These are phyloP conservation scores for Wilcoxina mikolae DNA, from an alignment of 495 filamentous ascomycete species.

Conservation along the genomic window DNA sequence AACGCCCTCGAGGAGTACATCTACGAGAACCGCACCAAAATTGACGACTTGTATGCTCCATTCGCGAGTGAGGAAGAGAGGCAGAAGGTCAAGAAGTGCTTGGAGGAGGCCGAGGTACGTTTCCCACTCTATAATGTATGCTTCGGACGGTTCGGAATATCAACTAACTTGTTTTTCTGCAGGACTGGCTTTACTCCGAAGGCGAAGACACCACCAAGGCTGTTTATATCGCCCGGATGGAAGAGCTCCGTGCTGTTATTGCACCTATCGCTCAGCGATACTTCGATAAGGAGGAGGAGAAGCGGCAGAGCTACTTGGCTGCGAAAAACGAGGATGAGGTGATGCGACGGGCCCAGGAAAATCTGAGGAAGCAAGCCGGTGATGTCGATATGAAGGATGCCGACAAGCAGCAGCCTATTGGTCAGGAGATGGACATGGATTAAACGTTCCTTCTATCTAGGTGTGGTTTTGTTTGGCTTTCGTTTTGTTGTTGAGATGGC, in stretches of 20 bases:
- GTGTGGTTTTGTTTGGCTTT: not conserved
- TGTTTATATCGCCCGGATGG: conserved; percentile 82
- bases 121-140: conserved; percentile 17
- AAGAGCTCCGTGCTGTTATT: conserved; percentile 80
- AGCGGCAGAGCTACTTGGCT: conserved; percentile 62
- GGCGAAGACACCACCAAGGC: conserved; percentile 92
- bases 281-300: conserved; percentile 83
- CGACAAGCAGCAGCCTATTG: not conserved
- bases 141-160: conserved; percentile 4
- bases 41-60: conserved; percentile 76
- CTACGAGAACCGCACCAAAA: conserved; percentile 88
- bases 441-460: not conserved
- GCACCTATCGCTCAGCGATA: conserved; percentile 89
- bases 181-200: conserved; percentile 99
- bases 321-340: conserved; percentile 69
- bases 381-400: not conserved
- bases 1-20: conserved; percentile 97
- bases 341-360: conserved; percentile 48
- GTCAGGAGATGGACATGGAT: not conserved
- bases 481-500: not conserved
- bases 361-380: conserved; percentile 29
- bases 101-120: conserved; percentile 69
- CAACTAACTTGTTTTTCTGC: too few relatives aligned
- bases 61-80: conserved; percentile 90
- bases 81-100: conserved; percentile 61